These are phyloP conservation scores for Solanum pinnatisectum DNA, from an alignment of 257 asterid genomes.

Conservation along the genomic window DNA sequence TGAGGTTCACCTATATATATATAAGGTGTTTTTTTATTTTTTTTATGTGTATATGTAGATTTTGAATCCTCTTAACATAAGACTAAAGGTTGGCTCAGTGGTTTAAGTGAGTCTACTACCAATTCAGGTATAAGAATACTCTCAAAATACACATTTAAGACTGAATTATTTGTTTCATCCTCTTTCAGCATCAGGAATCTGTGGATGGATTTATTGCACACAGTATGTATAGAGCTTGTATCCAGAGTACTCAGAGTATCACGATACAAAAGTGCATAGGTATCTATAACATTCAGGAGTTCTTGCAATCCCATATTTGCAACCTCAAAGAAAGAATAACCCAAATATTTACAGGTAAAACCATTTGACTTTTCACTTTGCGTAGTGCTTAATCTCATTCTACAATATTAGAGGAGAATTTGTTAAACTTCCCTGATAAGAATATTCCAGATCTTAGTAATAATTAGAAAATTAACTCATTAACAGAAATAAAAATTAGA, in stretches of 20 bases:
- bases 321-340: background rate
- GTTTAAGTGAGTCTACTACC: background rate
- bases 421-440: background rate
- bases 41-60: too few species aligned
- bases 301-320: background rate
- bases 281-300: background rate
- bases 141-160: background rate
- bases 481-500: background rate
- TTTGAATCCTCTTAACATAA: background rate
- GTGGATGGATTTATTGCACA: background rate
- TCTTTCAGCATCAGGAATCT: background rate
- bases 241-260: background rate
- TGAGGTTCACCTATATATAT: background rate
- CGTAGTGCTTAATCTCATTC: background rate
- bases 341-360: background rate
- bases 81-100: background rate
- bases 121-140: background rate
- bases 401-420: background rate
- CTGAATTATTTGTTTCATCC: background rate
- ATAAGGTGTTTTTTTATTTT: background rate
- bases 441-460: background rate
- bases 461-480: background rate
- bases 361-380: background rate
- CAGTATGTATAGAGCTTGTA: background rate
- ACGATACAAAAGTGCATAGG: background rate